Conservation (phyloP, 768 basidiomycete species). For the Scleroderma bovista region DNA sequence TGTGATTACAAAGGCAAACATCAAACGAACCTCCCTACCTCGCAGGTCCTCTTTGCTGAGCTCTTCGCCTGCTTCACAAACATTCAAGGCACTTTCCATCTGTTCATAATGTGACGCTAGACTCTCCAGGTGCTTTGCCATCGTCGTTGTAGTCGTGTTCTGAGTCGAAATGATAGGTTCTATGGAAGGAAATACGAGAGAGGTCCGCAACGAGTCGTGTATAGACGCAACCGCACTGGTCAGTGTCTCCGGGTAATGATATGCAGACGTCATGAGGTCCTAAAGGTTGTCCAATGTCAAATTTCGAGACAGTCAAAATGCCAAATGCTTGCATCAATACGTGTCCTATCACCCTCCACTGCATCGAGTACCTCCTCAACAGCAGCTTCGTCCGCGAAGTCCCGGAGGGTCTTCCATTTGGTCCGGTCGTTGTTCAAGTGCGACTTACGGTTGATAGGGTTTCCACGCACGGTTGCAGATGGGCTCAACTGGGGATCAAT, state of each 20-base stretch:
- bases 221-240: constrained; percentile 51
- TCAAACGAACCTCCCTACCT: constrained; percentile 33
- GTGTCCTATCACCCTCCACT: constrained; percentile 63
- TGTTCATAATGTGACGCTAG: constrained; percentile 72
- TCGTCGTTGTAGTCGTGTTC: constrained; percentile 50
- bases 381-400: constrained; percentile 80
- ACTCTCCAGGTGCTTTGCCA: constrained; percentile 71
- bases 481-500: constrained; percentile 33
- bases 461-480: constrained; percentile 26
- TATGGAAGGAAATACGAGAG: constrained; percentile 34
- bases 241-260: constrained; percentile 64
- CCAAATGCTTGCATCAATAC: constrained; percentile 55
- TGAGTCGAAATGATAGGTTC: constrained; percentile 42
- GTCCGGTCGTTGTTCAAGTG: constrained; percentile 38
- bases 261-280: constrained; percentile 58
- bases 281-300: constrained; percentile 21
- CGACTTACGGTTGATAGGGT: constrained; percentile 14
- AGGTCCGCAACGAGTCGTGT: constrained; percentile 43
- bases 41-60: constrained; percentile 67
- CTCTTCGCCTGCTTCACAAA: constrained; percentile 61
- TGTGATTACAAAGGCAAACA: neutral
- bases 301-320: neutral
- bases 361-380: constrained; percentile 72
- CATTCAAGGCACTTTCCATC: constrained; percentile 63
- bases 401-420: constrained; percentile 76